phyloP scores from a whole-genome alignment of 495 filamentous ascomycete species.

The Lophiostoma macrostomum region DNA sequence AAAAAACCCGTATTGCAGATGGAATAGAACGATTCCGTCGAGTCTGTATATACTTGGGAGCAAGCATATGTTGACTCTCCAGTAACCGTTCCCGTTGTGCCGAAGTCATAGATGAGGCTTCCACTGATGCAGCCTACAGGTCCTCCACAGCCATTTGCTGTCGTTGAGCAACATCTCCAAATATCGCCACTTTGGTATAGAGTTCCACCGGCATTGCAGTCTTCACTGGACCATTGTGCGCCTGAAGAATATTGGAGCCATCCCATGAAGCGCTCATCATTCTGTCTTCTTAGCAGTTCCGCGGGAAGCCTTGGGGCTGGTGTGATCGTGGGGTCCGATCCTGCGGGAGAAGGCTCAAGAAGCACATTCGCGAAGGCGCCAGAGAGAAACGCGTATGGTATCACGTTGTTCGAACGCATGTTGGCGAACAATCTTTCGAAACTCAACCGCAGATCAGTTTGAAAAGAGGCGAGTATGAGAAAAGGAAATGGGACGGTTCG shows the following conservation, averaged over 20 bases:
- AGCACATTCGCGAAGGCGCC: neutral
- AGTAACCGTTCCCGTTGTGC: constrained; percentile 1
- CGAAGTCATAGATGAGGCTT: constrained; percentile 12
- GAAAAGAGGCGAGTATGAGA: neutral
- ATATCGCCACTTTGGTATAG: constrained; percentile 10
- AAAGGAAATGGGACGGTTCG: neutral
- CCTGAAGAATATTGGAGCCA: constrained; percentile 5
- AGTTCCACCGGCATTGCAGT: constrained; percentile 14
- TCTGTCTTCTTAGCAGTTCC: constrained; percentile 15
- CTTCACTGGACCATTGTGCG: constrained; percentile 2
- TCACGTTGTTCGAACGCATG: neutral
- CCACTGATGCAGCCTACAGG: constrained; percentile 12
- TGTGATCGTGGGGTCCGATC: constrained; percentile 19
- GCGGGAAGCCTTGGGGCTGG: constrained; percentile 6
- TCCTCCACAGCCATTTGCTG: constrained; percentile 4
- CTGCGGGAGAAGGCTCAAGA: neutral
- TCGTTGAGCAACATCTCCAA: constrained; percentile 16
- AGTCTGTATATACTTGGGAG: constrained; percentile 9
- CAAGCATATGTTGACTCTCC: neutral
- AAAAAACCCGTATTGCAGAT: constrained; percentile 20
- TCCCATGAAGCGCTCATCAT: constrained; percentile 16
- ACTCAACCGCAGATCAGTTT: too few species aligned
- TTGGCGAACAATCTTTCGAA: neutral
- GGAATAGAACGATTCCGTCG: constrained; percentile 11
- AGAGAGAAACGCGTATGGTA: neutral